A percentile compares a stretch with the other conserved stretches of the same genome.
phyloP scores from a whole-genome alignment of 2,329 filamentous ascomycete genomes.

The Beauveria caledonica region DNA sequence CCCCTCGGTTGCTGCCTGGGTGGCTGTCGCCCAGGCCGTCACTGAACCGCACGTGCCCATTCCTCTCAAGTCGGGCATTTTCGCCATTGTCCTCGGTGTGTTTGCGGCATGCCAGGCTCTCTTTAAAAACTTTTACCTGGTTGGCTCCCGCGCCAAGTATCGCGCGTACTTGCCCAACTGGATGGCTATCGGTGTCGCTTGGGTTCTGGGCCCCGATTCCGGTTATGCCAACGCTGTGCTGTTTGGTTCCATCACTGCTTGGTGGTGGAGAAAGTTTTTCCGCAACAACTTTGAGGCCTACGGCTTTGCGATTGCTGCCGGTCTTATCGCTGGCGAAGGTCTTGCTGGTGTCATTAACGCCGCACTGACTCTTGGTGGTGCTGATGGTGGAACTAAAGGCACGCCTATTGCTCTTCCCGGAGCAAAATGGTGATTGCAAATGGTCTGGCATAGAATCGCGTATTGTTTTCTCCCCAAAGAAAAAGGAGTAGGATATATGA shows the following conservation, averaged over 20 bases:
- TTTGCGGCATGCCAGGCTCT: constrained; percentile 43
- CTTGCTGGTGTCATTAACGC: constrained; percentile 55
- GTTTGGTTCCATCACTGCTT: constrained; percentile 44
- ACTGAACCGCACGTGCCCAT: constrained; percentile 49
- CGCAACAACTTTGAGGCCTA: constrained; percentile 44
- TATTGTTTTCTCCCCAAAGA: no score
- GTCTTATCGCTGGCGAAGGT: constrained; percentile 55
- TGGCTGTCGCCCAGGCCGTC: constrained; percentile 54
- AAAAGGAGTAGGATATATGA: background rate
- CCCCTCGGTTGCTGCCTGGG: constrained; percentile 58
- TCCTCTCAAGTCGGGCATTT: constrained; percentile 45
- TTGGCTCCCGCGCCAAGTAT: constrained; percentile 44
- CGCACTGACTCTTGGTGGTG: constrained; percentile 28
- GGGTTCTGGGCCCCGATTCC: constrained; percentile 45
- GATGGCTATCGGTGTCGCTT: constrained; percentile 53
- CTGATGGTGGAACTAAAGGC: constrained; percentile 14
- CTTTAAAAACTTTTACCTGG: constrained; percentile 45
- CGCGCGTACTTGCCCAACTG: constrained; percentile 53
- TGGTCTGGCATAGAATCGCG: no score
- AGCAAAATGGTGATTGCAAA: background rate
- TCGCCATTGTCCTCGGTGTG: constrained; percentile 45
- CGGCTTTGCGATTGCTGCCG: constrained; percentile 51
- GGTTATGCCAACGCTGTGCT: constrained; percentile 50
- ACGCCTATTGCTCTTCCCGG: constrained; percentile 14
- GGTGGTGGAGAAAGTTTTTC: constrained; percentile 46